A percentile compares a stretch with the other conserved stretches of the same genome.
Conservation (phyloP, 1,284 basidiomycete genomes). For the Ustilago lituana region DNA sequence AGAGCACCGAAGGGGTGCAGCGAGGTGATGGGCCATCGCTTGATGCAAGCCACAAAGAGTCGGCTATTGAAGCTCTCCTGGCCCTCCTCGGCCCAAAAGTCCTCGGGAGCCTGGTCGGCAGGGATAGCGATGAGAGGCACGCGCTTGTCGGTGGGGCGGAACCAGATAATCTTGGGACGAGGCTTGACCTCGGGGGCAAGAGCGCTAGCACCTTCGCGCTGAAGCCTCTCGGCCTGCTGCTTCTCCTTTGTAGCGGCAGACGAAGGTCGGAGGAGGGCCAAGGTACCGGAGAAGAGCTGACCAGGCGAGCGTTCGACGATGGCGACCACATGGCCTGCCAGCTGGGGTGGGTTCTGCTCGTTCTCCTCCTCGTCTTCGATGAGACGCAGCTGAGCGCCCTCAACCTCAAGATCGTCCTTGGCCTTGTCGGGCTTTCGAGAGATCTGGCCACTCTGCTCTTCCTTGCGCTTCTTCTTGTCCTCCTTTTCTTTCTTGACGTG, state of each 20-base stretch:
- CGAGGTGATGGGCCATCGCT: slow-evolving; percentile 85
- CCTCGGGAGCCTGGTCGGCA: slow-evolving; percentile 90
- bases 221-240: slow-evolving; percentile 95
- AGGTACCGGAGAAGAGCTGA: slow-evolving; percentile 95
- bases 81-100: slow-evolving; percentile 89
- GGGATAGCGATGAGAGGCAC: slow-evolving; percentile 99
- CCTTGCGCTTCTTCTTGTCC: slow-evolving; percentile 85
- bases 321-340: slow-evolving; percentile 94
- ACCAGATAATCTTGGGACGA: slow-evolving; percentile 99
- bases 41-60: slow-evolving; percentile 97
- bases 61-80: slow-evolving; percentile 84
- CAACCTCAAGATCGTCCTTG: slow-evolving; percentile 99
- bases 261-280: slow-evolving; percentile 92
- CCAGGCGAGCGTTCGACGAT: slow-evolving; percentile 99
- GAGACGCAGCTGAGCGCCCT: slow-evolving; percentile 93
- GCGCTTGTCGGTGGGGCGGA: slow-evolving; percentile 99
- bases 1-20: slow-evolving; percentile 98
- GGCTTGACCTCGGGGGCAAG: slow-evolving; percentile 73
- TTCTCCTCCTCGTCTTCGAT: slow-evolving; percentile 95
- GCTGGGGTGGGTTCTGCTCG: slow-evolving; percentile 71
- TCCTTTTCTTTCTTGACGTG: slow-evolving; percentile 99
- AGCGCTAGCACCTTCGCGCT: slow-evolving; percentile 86
- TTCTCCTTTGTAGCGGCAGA: slow-evolving; percentile 99
- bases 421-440: slow-evolving; percentile 97
- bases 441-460: slow-evolving; percentile 87